A percentile compares a stretch with the other conserved stretches of the same genome.
Evolutionary conservation across 2,329 filamentous ascomycete species (phyloP).

Genomic region (Pseudogymnoascus sp.): DNA sequence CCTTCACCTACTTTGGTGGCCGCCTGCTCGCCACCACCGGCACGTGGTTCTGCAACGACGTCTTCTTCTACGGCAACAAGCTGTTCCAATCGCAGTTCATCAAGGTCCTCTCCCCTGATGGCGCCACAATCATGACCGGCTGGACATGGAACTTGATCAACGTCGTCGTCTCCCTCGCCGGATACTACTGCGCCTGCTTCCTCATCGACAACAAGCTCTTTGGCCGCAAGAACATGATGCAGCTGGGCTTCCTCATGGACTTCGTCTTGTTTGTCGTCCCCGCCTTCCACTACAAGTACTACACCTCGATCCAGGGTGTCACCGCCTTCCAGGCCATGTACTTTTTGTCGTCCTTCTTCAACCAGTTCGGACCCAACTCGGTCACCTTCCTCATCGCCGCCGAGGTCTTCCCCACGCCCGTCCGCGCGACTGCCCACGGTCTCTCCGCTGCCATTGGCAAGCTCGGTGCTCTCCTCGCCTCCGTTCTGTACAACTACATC

Average conservation of each 20-base stretch:
- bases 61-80: slow-evolving; percentile 99
- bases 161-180: slow-evolving; percentile 72
- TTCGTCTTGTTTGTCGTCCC: slow-evolving; percentile 92
- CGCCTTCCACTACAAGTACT: slow-evolving; percentile 81
- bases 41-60: slow-evolving; percentile 91
- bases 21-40: slow-evolving; percentile 80
- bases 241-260: slow-evolving; percentile 83
- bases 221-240: slow-evolving; percentile 93
- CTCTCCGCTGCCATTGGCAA: slow-evolving; percentile 91
- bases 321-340: slow-evolving; percentile 97
- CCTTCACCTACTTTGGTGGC: slow-evolving; percentile 75
- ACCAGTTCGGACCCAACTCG: slow-evolving; percentile 96
- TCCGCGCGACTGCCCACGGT: slow-evolving; percentile 88
- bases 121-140: slow-evolving; percentile 63
- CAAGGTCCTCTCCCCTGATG: slow-evolving; percentile 60
- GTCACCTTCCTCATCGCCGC: slow-evolving; percentile 95
- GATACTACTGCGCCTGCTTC: slow-evolving; percentile 85
- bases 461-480: slow-evolving; percentile 75
- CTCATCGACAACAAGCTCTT: slow-evolving; percentile 95
- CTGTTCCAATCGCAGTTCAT: slow-evolving; percentile 93
- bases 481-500: slow-evolving; percentile 94
- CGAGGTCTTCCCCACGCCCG: slow-evolving; percentile 90
- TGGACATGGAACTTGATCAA: slow-evolving; percentile 95
- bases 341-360: slow-evolving; percentile 96
- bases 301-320: slow-evolving; percentile 62